Percentiles rank a stretch among this genome's conserved stretches.
Evolutionary conservation across 2,329 filamentous ascomycete species (phyloP).

Genomic region (Rhexocercosporidium sp.): DNA sequence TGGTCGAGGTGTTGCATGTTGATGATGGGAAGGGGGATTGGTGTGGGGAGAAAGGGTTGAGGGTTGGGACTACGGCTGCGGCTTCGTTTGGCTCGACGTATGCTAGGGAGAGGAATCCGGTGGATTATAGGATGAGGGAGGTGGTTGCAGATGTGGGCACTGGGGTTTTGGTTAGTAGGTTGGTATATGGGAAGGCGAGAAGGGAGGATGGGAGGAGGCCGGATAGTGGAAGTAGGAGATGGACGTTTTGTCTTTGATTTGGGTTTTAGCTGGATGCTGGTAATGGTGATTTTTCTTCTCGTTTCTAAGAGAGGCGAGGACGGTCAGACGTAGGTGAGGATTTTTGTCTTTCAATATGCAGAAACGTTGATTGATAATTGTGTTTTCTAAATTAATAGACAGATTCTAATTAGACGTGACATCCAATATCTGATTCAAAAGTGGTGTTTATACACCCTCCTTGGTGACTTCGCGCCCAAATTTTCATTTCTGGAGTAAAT

Average conservation of each 20-base stretch:
- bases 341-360: too few relatives aligned
- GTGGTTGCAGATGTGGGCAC: conserved; percentile 21
- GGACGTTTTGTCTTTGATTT: conserved; percentile 10
- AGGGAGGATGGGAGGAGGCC: background rate
- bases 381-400: too few relatives aligned
- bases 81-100: conserved; percentile 22
- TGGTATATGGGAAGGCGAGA: conserved; percentile 16
- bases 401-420: too few relatives aligned
- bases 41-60: conserved; percentile 36
- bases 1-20: conserved; percentile 49
- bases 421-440: too few relatives aligned
- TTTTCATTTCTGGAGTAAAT: too few relatives aligned
- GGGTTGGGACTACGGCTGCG: conserved; percentile 27
- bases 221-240: conserved; percentile 13
- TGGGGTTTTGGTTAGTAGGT: conserved; percentile 18
- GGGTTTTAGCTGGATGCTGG: too few relatives aligned
- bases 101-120: conserved; percentile 14
- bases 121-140: conserved; percentile 21
- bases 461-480: too few relatives aligned
- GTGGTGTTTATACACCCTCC: too few relatives aligned
- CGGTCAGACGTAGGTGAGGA: too few relatives aligned
- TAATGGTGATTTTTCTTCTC: too few relatives aligned
- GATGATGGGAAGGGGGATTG: conserved; percentile 48
- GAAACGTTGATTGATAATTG: too few relatives aligned
- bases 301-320: too few relatives aligned